Percentiles rank a stretch among this genome's conserved stretches.
phyloP scores from a whole-genome alignment of 768 basidiomycete genomes.

The Leccinum pellstonianum region DNA sequence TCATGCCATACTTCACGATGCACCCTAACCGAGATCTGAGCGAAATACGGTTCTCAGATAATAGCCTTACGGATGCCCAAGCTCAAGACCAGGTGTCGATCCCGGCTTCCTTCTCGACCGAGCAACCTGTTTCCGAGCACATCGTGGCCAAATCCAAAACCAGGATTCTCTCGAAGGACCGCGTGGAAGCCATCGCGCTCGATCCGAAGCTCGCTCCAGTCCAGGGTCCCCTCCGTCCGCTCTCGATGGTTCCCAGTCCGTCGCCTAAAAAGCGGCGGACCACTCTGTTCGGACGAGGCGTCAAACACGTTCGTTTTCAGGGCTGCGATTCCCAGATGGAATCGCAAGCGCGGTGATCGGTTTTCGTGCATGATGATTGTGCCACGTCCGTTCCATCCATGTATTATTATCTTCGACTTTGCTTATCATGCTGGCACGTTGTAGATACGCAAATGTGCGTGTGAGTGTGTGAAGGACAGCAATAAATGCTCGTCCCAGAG shows the following conservation, averaged over 20 bases:
- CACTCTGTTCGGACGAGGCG: constrained; percentile 24
- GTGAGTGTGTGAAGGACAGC: too few relatives aligned
- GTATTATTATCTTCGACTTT: not conserved
- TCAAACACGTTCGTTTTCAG: constrained; percentile 5
- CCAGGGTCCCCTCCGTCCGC: constrained; percentile 31
- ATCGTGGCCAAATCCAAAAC: constrained; percentile 17
- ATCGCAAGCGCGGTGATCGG: constrained; percentile 5
- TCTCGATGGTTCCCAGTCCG: constrained; percentile 24
- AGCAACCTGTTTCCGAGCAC: constrained; percentile 10
- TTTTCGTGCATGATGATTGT: not conserved
- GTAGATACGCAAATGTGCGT: too few relatives aligned
- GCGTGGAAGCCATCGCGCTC: constrained; percentile 25
- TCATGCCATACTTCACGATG: constrained; percentile 17
- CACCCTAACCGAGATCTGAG: constrained; percentile 1
- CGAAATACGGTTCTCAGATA: not conserved
- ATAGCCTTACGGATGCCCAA: not conserved
- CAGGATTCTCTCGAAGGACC: constrained; percentile 25
- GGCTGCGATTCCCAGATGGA: not conserved
- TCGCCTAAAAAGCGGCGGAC: constrained; percentile 14
- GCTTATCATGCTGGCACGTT: not conserved
- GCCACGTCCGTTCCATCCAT: not conserved
- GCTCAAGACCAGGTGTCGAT: not conserved
- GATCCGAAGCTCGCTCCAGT: constrained; percentile 35
- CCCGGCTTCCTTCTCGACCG: not conserved
- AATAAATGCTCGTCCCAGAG: too few relatives aligned